Evolutionary conservation across 176 grass and related monocot genomes (phyloP), one percentile per base, ranked within the genome.

Genomic region (Rhynchospora breviuscula): DNA sequence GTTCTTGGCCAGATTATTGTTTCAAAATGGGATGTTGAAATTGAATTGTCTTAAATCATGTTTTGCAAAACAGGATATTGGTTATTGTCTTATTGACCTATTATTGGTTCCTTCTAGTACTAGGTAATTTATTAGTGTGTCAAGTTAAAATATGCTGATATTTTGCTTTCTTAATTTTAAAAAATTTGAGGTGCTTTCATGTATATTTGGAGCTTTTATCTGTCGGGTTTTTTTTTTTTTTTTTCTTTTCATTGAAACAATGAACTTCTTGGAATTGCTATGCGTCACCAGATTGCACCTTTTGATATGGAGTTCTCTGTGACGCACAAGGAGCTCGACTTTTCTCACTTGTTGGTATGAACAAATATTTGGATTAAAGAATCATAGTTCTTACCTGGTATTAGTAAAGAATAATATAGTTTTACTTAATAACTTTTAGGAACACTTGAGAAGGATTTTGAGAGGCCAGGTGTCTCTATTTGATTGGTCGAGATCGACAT

Each of bases 401-500:
- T 48, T 12, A 62, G 63, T 44, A 68, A 10, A 52, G 22, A 82
- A 85, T 43, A 71, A 26, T 63, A 13, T 69, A 80, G 70, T 88
- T 81, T 47, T 83, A 43, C 58, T 88, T 74, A 74, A 77, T 74
- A 84, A 46, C 79, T 64, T 86, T 85, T 88, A 99, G 97, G 93
- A 96, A 86, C 97, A 96, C 85, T 87, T 99, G 72, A 92, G 97
- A 85, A 95, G 97, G 87, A 99, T 99, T 90, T 90, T 99, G 80
- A 93, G 91, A 88, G 93, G 97, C 1, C 97, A 96, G 72, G 91
- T 94, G 78, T 99, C 97, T 78, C 87, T 99, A 53, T 99, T 99
- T 90, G 93, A 99, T 87, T 99, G 97, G 97, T 96, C 97, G 78
- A 89, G 90, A 78, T 96, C 93, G 83, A 90, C 89, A 88, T 99